These are phyloP conservation scores for Ajuga reptans DNA, from an alignment of 305 asterid species.

Conservation along the genomic window DNA sequence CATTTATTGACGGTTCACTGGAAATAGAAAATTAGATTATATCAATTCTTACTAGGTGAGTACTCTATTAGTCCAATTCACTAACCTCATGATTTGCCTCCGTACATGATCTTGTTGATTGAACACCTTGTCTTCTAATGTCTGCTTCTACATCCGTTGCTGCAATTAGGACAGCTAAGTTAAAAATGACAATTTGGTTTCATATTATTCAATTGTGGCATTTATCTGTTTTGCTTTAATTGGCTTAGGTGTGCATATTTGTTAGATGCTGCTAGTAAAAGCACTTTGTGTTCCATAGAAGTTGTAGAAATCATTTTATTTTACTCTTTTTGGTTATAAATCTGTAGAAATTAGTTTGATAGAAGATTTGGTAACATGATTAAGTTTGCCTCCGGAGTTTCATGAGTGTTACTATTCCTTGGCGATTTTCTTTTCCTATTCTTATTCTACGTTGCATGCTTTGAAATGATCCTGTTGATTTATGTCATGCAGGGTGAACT, in stretches of 20 bases:
- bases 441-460: background rate
- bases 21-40: background rate
- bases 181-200: constrained; percentile 3
- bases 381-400: background rate
- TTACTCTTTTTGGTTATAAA: too few species aligned
- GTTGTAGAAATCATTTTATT: too few species aligned
- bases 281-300: background rate
- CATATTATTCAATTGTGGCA: background rate
- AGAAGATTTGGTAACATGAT: background rate
- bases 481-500: background rate
- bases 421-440: background rate
- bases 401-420: background rate
- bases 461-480: background rate
- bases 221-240: background rate
- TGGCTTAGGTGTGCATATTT: background rate
- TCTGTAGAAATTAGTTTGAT: too few species aligned
- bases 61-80: background rate
- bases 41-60: background rate
- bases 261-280: background rate
- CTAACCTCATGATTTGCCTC: background rate
- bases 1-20: background rate
- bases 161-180: background rate
- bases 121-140: background rate
- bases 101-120: background rate
- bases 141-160: background rate